Evolutionary conservation across 306 rosid genomes (phyloP), one percentile per base, ranked within the genome.

Genomic region (Vigna unguiculata): DNA sequence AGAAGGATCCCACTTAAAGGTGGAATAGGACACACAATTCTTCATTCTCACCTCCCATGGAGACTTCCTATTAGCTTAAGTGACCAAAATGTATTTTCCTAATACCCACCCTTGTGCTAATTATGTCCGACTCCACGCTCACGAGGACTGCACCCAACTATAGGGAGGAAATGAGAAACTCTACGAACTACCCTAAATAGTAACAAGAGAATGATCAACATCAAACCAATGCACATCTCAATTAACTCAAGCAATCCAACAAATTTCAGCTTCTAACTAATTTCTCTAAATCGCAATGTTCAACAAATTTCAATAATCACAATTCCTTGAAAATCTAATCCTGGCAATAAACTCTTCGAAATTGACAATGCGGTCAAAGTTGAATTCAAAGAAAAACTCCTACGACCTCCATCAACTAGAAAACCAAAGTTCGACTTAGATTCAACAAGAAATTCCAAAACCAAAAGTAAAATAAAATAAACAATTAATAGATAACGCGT

Each of bases 361-460:
- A 46, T 55, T 22, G 74, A 55, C 2, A 65, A 16, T 32, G 38
- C 7, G 0, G 20, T 19, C 46, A 34, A 17, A 57, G n/a, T 61
- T 22, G 62, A 58, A 68, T 11, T 60, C 9, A 60, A 28, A 51
- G 10, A 49, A 38, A 68, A 68, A n/a, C 54, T 43, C 59, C 69
- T 52, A 48, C 36, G 28, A 76, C 53, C 32, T 24, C 38, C 69
- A 15, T 57, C 70, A 80, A 80, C 24, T 47, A 22, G 21, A 8
- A 60, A 75, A 65, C 43, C 79, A 28, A 60, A 68, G n/a, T 62
- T 74, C 55, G 21, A 78, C 12, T 73, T 17, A n/a, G 41, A 83
- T 68, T 74, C 15, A 2, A 58, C 8, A 3, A 51, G 16, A 75
- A 63, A 47, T 53, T 70, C 76, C 11, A 20, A 45, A 63, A 38